Percentiles rank a stretch among this genome's conserved stretches.
phyloP scores from a whole-genome alignment of 2,329 filamentous ascomycete genomes.

The Didymella sp. region DNA sequence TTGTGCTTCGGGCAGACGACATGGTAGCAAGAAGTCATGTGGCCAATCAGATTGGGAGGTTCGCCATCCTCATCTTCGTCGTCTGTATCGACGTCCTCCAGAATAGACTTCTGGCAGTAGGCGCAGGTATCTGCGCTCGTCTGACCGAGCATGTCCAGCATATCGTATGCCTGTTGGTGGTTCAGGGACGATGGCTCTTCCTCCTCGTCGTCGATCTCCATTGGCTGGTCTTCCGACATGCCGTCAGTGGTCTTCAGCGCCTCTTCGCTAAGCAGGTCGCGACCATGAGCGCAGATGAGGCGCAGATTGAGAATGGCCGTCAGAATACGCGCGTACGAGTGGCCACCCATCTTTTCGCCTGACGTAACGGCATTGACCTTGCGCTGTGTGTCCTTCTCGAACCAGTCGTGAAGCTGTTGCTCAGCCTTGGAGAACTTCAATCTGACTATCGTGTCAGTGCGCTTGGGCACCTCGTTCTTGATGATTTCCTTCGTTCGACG shows the following conservation, averaged over 20 bases:
- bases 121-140: conserved; percentile 78
- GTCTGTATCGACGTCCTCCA: conserved; percentile 48
- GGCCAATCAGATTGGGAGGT: conserved; percentile 67
- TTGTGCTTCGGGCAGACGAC: conserved; percentile 81
- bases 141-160: conserved; percentile 83
- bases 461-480: conserved; percentile 69
- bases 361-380: conserved; percentile 78
- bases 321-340: conserved; percentile 91
- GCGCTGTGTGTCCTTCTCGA: conserved; percentile 79
- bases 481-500: conserved; percentile 85
- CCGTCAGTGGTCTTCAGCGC: conserved; percentile 83
- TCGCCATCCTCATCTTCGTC: conserved; percentile 60
- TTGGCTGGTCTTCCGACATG: conserved; percentile 81
- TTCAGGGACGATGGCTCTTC: conserved; percentile 66
- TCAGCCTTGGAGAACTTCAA: conserved; percentile 81
- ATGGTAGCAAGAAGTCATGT: conserved; percentile 88
- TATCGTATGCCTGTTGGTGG: conserved; percentile 80
- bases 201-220: conserved; percentile 84
- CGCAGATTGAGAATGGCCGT: conserved; percentile 90
- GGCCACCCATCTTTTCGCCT: conserved; percentile 73
- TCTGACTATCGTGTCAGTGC: conserved; percentile 73
- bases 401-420: conserved; percentile 79
- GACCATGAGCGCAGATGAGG: conserved; percentile 91
- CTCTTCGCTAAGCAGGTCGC: conserved; percentile 83
- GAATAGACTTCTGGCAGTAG: conserved; percentile 57